Evolutionary conservation across 2,329 filamentous ascomycete genomes (phyloP), one percentile per base, ranked within the genome.

Genomic region (Clonostachys chloroleuca): DNA sequence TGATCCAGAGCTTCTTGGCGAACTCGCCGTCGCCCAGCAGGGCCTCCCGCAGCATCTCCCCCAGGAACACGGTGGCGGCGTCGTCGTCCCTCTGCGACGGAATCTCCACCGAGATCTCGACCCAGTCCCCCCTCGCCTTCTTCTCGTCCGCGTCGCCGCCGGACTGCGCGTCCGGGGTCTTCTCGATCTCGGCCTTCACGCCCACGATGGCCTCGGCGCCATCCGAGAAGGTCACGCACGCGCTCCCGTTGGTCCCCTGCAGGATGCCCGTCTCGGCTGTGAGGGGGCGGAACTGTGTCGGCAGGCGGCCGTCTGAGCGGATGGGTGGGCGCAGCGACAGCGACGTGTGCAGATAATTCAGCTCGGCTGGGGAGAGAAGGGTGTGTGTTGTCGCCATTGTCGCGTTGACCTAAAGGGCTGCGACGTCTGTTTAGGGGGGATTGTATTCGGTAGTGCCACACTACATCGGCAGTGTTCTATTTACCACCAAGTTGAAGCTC

Each of bases 151-250:
- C 62, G 47, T 73, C 73, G 17, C 69, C 69, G 41, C 69, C 69
- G 41, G 55, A 56, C 45, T 52, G 60, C 40, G 51, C 55, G 37
- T 56, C 54, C 16, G 56, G 55, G 42, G 86, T 90, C 72, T 81
- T 85, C 66, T 96, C 91, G 5, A 97, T 89, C 69, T 97, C 92
- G 1, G 89, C 91, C 70, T 97, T 99, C 51, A 96, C 86, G 42
- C 94, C 94, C 6, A 96, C 94, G 51, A 99, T 86, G 7, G 94
- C 94, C 68, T 99, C 94, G 2, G 91, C 95, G 44, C 94, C 94
- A 65, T 99, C 94, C 5, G 91, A 84, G 63, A 97, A 95, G 55
- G 92, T 95, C 42, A 99, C 87, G 34, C 95, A 83, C 50, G 94
- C 92, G 67, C 89, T 95, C 51, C 94, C 94, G 61, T 97, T 95